Conservation (phyloP, 2,329 filamentous ascomycete species). For the Exophiala phaeomuriformis region DNA sequence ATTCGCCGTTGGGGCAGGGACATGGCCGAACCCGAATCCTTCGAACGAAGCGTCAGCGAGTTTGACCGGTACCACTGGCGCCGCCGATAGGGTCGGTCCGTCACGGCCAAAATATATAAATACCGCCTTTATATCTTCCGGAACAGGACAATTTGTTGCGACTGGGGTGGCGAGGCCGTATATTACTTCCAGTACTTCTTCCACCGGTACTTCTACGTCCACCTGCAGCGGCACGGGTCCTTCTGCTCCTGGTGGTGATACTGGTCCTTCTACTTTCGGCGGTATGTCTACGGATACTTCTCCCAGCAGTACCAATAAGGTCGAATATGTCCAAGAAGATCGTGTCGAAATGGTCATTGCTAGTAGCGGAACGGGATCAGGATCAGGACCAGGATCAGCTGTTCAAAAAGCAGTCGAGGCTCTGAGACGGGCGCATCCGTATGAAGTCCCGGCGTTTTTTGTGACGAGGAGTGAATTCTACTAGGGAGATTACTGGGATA, state of each 20-base stretch:
- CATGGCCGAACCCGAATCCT: conserved; percentile 29
- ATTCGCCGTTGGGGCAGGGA: conserved; percentile 38
- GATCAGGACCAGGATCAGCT: too few species aligned
- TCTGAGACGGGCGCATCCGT: conserved; percentile 40
- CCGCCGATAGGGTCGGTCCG: conserved; percentile 28
- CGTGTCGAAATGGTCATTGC: conserved; percentile 40
- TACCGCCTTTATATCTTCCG: conserved; percentile 36
- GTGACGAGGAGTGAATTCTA: conserved; percentile 37
- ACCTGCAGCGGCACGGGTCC: too few species aligned
- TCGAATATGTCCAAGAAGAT: conserved; percentile 39
- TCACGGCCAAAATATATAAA: conserved; percentile 31
- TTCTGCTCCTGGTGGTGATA: too few species aligned
- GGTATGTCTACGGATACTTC: too few species aligned
- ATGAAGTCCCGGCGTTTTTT: conserved; percentile 41
- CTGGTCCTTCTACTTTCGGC: too few species aligned
- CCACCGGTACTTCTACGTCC: too few species aligned
- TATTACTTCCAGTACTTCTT: conserved; percentile 32
- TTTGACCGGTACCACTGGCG: not conserved
- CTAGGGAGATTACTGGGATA: not conserved
- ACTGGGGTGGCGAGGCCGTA: conserved; percentile 35
- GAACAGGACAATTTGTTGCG: conserved; percentile 39
- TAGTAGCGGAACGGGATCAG: conserved; percentile 23
- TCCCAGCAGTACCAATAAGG: conserved; percentile 26
- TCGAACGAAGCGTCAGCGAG: not conserved
- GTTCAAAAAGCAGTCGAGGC: conserved; percentile 37